phyloP scores from a whole-genome alignment of 768 basidiomycete genomes.

The Rhodotorula sphaerocarpa region DNA sequence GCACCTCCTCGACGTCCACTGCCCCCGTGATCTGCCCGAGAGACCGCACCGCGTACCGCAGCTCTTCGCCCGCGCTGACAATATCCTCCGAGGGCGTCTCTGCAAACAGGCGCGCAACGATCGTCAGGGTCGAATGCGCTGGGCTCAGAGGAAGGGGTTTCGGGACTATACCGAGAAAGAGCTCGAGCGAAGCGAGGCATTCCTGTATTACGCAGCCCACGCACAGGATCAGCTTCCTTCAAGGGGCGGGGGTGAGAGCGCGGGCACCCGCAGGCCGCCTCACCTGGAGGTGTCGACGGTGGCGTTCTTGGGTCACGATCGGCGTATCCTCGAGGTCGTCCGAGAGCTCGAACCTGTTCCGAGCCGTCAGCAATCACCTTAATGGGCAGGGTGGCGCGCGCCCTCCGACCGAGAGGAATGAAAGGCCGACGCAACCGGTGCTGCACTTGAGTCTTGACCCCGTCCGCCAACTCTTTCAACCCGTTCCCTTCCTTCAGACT shows the following conservation, averaged over 20 bases:
- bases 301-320: conserved; percentile 69
- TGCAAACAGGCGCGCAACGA: conserved; percentile 1
- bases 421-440: conserved; percentile 1
- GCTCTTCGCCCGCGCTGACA: conserved; percentile 74
- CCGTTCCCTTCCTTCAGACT: conserved; percentile 22
- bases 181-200: conserved; percentile 46
- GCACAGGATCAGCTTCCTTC: background rate
- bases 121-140: background rate
- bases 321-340: conserved; percentile 48
- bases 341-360: conserved; percentile 32
- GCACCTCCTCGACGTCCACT: conserved; percentile 71
- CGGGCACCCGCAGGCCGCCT: background rate
- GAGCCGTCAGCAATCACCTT: no score
- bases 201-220: conserved; percentile 2
- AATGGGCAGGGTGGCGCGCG: background rate
- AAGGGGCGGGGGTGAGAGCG: background rate
- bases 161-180: conserved; percentile 50
- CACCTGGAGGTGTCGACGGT: conserved; percentile 63
- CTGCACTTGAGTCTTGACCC: conserved; percentile 14
- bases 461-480: conserved; percentile 7
- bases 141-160: conserved; percentile 21
- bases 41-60: conserved; percentile 73
- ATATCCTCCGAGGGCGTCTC: conserved; percentile 59
- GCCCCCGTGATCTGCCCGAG: conserved; percentile 76
- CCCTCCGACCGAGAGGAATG: background rate